Evolutionary conservation across 306 rosid species (phyloP), one percentile per base, ranked within the genome.

Genomic region (Mimosa bimucronata): DNA sequence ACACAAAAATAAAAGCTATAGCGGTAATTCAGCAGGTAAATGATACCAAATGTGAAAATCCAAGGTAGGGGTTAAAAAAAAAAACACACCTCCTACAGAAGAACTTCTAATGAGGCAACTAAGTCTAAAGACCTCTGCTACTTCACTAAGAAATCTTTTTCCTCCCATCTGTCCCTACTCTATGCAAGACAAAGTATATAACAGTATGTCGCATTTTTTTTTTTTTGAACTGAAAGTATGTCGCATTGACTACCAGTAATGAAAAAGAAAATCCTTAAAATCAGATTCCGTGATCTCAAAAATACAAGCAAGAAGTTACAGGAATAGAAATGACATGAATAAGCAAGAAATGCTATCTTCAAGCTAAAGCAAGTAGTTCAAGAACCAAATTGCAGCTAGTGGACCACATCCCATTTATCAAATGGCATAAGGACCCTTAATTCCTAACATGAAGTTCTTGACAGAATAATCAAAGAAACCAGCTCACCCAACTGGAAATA

Each of bases 1-100:
- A 71, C 45, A 76, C 66, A 42, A 38, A 26, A 66, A 48, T 18
- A 76, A 71, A 60, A 37, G 74, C 28, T 60, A 76, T 26, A 30
- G 34, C 57, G 46, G 67, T 34, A 25, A 60, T 61, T 26, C 57
- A 48, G 50, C 23, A 71, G 30, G 52, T 23, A 34, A 37, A 18
- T 16, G 42, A 60, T 30, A 21, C 50, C 14, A 31, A 6, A 77
- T 1, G 37, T 67, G 48, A 14, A 45, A 44, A 44, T 4, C 60
- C 31, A 9, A 12, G 26, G 42, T 19, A 61, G 9, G 5, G 2
- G 14, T 10, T n/a, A n/a, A 55, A 0, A 3, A 26, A 12, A 13
- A 6, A 14, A 29, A 12, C 6, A 61, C 7, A 4, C 67, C 15
- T 18, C 13, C 66, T 60, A 28, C 31, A 68, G 5, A 68, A 68